Evolutionary conservation across 768 basidiomycete species (phyloP).

Genomic region (Boletus tomentosulus): DNA sequence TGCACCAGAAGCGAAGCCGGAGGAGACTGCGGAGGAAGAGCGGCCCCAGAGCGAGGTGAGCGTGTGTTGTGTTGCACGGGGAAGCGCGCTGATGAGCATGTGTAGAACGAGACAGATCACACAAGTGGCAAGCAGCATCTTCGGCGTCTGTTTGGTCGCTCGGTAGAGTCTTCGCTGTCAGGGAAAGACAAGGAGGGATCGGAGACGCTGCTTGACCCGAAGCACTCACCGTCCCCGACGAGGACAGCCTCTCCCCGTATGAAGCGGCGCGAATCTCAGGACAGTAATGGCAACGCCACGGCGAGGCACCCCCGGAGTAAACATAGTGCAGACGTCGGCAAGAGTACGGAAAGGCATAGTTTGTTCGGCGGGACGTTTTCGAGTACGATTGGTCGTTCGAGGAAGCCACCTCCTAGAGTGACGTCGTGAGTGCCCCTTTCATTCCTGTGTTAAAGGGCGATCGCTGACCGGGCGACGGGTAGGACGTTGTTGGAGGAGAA

Average conservation of each 20-base stretch:
- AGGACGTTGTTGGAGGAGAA: slow-evolving; percentile 35
- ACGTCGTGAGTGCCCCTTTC: slow-evolving; percentile 45
- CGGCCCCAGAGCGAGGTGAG: slow-evolving; percentile 67
- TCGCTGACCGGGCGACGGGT: background rate
- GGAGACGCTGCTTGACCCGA: slow-evolving; percentile 25
- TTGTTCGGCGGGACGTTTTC: slow-evolving; percentile 73
- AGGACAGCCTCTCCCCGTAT: slow-evolving; percentile 17
- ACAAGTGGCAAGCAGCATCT: slow-evolving; percentile 37
- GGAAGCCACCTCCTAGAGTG: slow-evolving; percentile 81
- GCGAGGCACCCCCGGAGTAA: slow-evolving; percentile 43
- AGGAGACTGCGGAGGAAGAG: slow-evolving; percentile 44
- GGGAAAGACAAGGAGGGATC: slow-evolving; percentile 35
- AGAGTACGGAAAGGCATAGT: slow-evolving; percentile 60
- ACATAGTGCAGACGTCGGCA: slow-evolving; percentile 46
- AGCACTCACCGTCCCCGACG: slow-evolving; percentile 22
- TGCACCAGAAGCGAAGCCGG: slow-evolving; percentile 28
- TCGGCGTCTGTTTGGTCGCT: slow-evolving; percentile 60
- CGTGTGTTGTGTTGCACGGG: slow-evolving; percentile 5
- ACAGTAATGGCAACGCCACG: slow-evolving; percentile 9
- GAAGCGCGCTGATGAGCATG: background rate
- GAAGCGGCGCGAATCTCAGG: slow-evolving; percentile 21
- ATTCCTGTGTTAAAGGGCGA: background rate
- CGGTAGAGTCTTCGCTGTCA: slow-evolving; percentile 33
- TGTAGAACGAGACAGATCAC: slow-evolving; percentile 45
- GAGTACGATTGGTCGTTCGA: slow-evolving; percentile 55